phyloP scores from a whole-genome alignment of 2,329 filamentous ascomycete genomes.

The Fusarium proliferatum region DNA sequence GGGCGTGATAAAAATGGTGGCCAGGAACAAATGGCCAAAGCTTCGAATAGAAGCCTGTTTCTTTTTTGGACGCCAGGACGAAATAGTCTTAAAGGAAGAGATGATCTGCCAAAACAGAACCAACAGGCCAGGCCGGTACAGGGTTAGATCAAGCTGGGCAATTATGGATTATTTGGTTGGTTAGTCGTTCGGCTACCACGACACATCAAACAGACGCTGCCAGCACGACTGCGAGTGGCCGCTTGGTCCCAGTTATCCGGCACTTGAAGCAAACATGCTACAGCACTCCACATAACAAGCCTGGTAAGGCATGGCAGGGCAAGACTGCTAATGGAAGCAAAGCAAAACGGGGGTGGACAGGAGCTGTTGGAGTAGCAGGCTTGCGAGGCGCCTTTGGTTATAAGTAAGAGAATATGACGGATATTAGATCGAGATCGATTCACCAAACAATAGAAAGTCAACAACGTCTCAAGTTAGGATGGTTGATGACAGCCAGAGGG shows the following conservation, averaged over 20 bases:
- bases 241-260: slow-evolving; percentile 26
- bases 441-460: background rate
- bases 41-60: slow-evolving; percentile 24
- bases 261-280: slow-evolving; percentile 33
- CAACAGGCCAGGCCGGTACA: slow-evolving; percentile 25
- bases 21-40: slow-evolving; percentile 39
- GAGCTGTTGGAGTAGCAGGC: slow-evolving; percentile 1
- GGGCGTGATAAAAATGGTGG: slow-evolving; percentile 7
- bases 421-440: slow-evolving; percentile 4
- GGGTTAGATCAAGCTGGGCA: slow-evolving; percentile 31
- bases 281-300: slow-evolving; percentile 6
- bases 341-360: slow-evolving; percentile 2
- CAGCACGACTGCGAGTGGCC: slow-evolving; percentile 22
- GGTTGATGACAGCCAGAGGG: slow-evolving; percentile 2
- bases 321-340: background rate
- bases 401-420: background rate
- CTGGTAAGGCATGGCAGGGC: background rate
- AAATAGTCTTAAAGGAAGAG: slow-evolving; percentile 17
- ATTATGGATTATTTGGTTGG: slow-evolving; percentile 25
- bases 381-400: background rate
- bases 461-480: slow-evolving; percentile 23
- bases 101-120: slow-evolving; percentile 30
- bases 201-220: slow-evolving; percentile 32
- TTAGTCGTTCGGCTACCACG: slow-evolving; percentile 18
- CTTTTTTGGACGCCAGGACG: slow-evolving; percentile 23